phyloP scores from a whole-genome alignment of 2,329 filamentous ascomycete species.

The Talaromyces sp. region DNA sequence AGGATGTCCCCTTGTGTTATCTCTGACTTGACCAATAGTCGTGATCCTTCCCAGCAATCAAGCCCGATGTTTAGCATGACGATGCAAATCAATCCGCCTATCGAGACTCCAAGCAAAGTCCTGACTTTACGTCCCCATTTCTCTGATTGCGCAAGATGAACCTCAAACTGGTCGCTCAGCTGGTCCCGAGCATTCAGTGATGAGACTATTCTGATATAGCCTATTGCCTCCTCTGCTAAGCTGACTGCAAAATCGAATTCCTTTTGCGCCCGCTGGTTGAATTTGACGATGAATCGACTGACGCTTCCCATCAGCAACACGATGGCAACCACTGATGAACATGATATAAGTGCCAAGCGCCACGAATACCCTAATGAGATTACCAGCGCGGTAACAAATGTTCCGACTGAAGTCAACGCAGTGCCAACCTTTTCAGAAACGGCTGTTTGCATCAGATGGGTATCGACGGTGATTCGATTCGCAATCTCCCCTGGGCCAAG shows the following conservation, averaged over 20 bases:
- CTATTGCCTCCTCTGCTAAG: constrained; percentile 74
- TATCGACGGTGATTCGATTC: constrained; percentile 48
- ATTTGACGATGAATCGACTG: constrained; percentile 7
- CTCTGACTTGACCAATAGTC: constrained; percentile 32
- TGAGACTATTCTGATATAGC: constrained; percentile 63
- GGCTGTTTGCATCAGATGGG: constrained; percentile 44
- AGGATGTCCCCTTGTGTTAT: constrained; percentile 18
- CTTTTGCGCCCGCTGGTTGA: constrained; percentile 55
- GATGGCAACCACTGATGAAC: constrained; percentile 1
- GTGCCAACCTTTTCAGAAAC: constrained; percentile 23
- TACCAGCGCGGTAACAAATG: constrained; percentile 46
- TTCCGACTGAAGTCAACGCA: constrained; percentile 17
- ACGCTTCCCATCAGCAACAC: constrained; percentile 5
- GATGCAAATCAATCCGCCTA: constrained; percentile 77
- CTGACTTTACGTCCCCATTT: background rate
- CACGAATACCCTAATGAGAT: constrained; percentile 48
- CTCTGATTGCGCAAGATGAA: background rate
- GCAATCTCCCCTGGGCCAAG: constrained; percentile 18
- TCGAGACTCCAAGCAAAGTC: constrained; percentile 71
- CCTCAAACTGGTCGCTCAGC: background rate
- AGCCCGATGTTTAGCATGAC: constrained; percentile 84
- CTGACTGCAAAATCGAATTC: constrained; percentile 36
- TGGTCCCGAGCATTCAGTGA: constrained; percentile 68
- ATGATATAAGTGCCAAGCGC: constrained; percentile 32
- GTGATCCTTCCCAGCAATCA: constrained; percentile 81